phyloP scores from a whole-genome alignment of 495 filamentous ascomycete species.

The Aeminium ludgeri region DNA sequence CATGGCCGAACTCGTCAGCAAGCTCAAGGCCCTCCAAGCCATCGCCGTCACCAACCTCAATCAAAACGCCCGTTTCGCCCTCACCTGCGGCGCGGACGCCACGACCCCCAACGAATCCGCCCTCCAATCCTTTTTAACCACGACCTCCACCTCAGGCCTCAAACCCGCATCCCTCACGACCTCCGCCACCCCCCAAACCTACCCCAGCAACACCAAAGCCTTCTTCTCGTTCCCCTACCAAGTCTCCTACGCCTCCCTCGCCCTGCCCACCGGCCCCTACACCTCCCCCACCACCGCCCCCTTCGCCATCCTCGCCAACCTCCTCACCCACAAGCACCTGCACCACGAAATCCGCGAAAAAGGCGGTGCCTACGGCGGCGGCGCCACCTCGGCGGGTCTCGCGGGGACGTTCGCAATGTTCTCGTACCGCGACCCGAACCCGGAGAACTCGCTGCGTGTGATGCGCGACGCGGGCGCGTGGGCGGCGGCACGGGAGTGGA shows the following conservation, averaged over 20 bases:
- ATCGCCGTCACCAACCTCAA: slow-evolving; percentile 47
- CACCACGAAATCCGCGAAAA: slow-evolving; percentile 98
- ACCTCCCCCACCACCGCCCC: slow-evolving; percentile 54
- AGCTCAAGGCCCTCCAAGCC: slow-evolving; percentile 72
- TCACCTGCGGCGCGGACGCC: slow-evolving; percentile 67
- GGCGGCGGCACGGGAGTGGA: slow-evolving; percentile 73
- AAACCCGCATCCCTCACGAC: slow-evolving; percentile 22
- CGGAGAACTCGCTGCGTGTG: slow-evolving; percentile 67
- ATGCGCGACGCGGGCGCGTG: slow-evolving; percentile 71
- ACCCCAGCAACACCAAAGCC: slow-evolving; percentile 38
- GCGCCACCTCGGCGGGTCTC: slow-evolving; percentile 61
- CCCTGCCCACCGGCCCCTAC: slow-evolving; percentile 74
- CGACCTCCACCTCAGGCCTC: slow-evolving; percentile 31
- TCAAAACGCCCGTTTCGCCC: slow-evolving; percentile 42
- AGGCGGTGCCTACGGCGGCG: slow-evolving; percentile 88
- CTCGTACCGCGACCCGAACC: slow-evolving; percentile 94
- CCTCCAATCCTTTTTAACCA: slow-evolving; percentile 53
- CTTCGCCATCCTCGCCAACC: slow-evolving; percentile 73
- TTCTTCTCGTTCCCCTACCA: slow-evolving; percentile 95
- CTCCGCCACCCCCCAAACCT: slow-evolving; percentile 24
- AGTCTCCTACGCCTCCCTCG: slow-evolving; percentile 77
- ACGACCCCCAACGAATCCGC: slow-evolving; percentile 50
- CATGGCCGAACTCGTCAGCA: slow-evolving; percentile 58
- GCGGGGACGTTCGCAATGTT: slow-evolving; percentile 86
- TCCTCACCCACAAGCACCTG: slow-evolving; percentile 91